Base-by-base conservation (phyloP, 495 filamentous ascomycete genomes). In the Hypoxylon subgilvum region DNA sequence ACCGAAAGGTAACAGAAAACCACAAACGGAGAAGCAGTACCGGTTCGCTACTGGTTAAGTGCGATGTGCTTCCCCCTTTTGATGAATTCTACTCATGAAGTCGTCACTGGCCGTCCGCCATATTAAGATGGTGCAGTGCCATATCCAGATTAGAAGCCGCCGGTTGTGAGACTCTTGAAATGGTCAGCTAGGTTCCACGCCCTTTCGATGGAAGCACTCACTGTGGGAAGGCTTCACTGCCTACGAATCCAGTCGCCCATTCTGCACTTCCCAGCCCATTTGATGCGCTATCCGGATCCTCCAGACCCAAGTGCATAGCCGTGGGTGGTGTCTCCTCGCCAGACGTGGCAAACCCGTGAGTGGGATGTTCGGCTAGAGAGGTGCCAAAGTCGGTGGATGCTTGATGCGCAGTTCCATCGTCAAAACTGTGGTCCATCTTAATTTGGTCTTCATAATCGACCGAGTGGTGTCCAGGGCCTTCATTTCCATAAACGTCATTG, bases 311-410 rank as follows among this genome's bases (percentile, higher is more conserved):
- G 2, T 35, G 44, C 38, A 57, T 44, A 1, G 39, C 6, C 4
- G 42, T 23, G n/a, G 54, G 44, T 16, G 54, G 36, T n/a, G 22
- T 40, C 16, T 57, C 54, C 9, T 50, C 45, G 17, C 54, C 21
- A 13, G 54, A 36, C 2, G n/a, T 17, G 1, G 45, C 18, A 6
- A 45, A 14, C 3, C 45, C 41, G 5, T 60, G 49, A 0, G 18
- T 21, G 0, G 36, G 9, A 1, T 36, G 48, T 1, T 60, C 57
- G 2, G 57, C 12, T n/a, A 53, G 3, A 16, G 49, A 28, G 14
- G 42, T 22, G 30, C 6, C 27, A 30, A 53, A 60, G 4, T 48
- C 49, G 4, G 22, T 4, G 0, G 43, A 12, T 6, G 22, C 13
- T 6, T 47, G 39, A 1, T 31, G 36, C 6, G 41, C 12, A 19